These are phyloP conservation scores for Nadsonia commutata DNA, from an alignment of 1,139 yeast species.

Conservation along the genomic window DNA sequence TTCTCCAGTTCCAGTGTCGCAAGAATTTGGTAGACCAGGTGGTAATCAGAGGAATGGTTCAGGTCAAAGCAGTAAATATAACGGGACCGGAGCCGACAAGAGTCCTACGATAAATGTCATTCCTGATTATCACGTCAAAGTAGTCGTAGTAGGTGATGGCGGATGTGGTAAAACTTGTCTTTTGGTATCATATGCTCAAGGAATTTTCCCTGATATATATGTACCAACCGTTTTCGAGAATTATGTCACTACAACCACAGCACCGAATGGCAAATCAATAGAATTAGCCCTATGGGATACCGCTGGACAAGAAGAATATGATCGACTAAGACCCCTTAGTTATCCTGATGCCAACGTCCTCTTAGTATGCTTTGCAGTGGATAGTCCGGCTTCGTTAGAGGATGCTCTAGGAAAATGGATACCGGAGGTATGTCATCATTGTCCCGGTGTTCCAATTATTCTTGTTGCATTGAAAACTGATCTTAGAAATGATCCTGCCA, in stretches of 20 bases:
- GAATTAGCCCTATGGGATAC: constrained; percentile 85
- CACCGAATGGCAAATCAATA: constrained; percentile 41
- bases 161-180: constrained; percentile 91
- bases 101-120: background rate
- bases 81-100: background rate
- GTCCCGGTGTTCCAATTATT: constrained; percentile 64
- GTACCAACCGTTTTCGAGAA: constrained; percentile 90
- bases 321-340: constrained; percentile 64
- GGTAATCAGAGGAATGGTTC: background rate
- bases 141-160: constrained; percentile 80
- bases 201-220: constrained; percentile 56
- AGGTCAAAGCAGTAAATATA: background rate
- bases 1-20: background rate
- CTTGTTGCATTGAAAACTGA: constrained; percentile 74
- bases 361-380: constrained; percentile 62
- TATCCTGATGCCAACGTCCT: constrained; percentile 72
- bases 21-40: background rate
- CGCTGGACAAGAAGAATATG: constrained; percentile 90
- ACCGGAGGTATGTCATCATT: constrained; percentile 73
- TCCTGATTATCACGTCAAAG: constrained; percentile 23
- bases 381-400: constrained; percentile 45
- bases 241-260: constrained; percentile 49
- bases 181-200: constrained; percentile 66
- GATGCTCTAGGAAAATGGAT: constrained; percentile 75
- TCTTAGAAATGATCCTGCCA: constrained; percentile 28